Percentiles rank a stretch among this genome's conserved stretches.
Conservation (phyloP, 768 basidiomycete species). For the Auricularia sp. region DNA sequence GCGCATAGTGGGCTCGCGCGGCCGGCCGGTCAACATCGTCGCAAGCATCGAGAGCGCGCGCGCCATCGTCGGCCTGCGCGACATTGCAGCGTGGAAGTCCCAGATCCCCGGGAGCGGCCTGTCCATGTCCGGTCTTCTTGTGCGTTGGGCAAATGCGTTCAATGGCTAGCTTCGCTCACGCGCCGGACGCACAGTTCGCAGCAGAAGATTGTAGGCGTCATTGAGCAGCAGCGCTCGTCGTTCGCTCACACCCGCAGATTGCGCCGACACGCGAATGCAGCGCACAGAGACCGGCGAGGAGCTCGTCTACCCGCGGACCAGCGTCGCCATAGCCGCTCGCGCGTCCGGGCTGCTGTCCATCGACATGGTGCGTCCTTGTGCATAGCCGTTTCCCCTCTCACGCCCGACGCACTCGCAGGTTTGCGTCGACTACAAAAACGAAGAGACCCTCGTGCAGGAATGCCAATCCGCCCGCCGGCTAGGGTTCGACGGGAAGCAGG, state of each 20-base stretch:
- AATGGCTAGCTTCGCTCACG: too few relatives aligned
- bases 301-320: conserved; percentile 73
- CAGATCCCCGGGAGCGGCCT: conserved; percentile 40
- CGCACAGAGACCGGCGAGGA: conserved; percentile 68
- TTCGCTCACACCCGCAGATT: conserved; percentile 41
- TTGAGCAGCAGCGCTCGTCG: neutral
- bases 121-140: conserved; percentile 53
- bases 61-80: conserved; percentile 53
- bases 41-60: conserved; percentile 82
- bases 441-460: conserved; percentile 57
- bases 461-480: conserved; percentile 68
- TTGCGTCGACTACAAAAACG: conserved; percentile 79
- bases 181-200: conserved; percentile 53
- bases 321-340: conserved; percentile 72
- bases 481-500: conserved; percentile 98
- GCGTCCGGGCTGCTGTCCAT: conserved; percentile 78
- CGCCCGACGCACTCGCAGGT: conserved; percentile 37
- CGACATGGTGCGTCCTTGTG: conserved; percentile 60
- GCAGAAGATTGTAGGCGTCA: conserved; percentile 75
- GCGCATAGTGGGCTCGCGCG: conserved; percentile 28
- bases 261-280: conserved; percentile 77
- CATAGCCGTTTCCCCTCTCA: neutral
- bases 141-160: conserved; percentile 22
- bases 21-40: conserved; percentile 44
- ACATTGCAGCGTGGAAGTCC: conserved; percentile 64